Conservation (phyloP, 2,329 filamentous ascomycete genomes). For the Thielaviopsis ethacetica region DNA sequence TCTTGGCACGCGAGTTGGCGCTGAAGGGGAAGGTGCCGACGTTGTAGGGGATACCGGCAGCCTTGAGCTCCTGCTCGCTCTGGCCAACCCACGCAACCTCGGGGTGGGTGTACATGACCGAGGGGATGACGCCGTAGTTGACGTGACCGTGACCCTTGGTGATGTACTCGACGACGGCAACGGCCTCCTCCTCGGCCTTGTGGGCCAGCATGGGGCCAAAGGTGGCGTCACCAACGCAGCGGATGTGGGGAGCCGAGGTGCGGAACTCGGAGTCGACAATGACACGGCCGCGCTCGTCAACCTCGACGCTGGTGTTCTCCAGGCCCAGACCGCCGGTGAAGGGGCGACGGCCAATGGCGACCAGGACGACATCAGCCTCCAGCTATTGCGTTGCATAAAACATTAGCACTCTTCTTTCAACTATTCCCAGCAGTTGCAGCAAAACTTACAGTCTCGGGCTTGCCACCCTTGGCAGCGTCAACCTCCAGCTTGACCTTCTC, state of each 20-base stretch:
- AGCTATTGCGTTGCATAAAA: slow-evolving; percentile 35
- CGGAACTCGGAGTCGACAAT: slow-evolving; percentile 98
- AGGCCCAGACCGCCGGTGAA: slow-evolving; percentile 85
- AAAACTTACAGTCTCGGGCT: slow-evolving; percentile 63
- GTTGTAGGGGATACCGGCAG: slow-evolving; percentile 77
- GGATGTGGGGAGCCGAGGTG: slow-evolving; percentile 93
- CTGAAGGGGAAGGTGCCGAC: slow-evolving; percentile 91
- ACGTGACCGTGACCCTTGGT: slow-evolving; percentile 96
- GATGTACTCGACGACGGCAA: slow-evolving; percentile 91
- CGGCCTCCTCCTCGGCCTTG: slow-evolving; percentile 97
- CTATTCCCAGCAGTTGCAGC: background rate
- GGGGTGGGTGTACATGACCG: slow-evolving; percentile 98
- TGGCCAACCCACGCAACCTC: slow-evolving; percentile 98
- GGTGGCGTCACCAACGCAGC: slow-evolving; percentile 87
- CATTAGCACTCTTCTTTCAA: background rate
- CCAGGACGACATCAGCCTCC: slow-evolving; percentile 86
- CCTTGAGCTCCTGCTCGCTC: slow-evolving; percentile 91
- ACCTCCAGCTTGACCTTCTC: slow-evolving; percentile 67
- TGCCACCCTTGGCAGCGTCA: slow-evolving; percentile 91
- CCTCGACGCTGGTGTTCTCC: slow-evolving; percentile 83
- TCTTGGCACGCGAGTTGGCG: slow-evolving; percentile 97
- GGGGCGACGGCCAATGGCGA: slow-evolving; percentile 88
- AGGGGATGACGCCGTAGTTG: slow-evolving; percentile 95
- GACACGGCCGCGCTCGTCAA: slow-evolving; percentile 83
- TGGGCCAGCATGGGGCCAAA: slow-evolving; percentile 98